phyloP scores from a whole-genome alignment of 1,284 basidiomycete species.

The Rhodotorula glutinis region DNA sequence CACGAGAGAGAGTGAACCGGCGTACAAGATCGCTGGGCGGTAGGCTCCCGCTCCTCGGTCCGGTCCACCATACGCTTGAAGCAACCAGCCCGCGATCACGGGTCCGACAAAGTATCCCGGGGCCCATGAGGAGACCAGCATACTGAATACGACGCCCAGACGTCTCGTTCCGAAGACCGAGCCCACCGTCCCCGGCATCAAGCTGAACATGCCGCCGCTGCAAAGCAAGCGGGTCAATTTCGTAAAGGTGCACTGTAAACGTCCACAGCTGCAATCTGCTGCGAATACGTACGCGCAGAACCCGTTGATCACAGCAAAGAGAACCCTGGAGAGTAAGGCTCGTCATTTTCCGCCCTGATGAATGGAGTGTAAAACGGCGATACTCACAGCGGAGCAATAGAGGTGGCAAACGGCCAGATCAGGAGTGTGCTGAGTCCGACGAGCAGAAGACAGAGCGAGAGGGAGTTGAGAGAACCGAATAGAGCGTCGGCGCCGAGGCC shows the following conservation, averaged over 20 bases:
- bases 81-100: constrained; percentile 21
- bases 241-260: no score
- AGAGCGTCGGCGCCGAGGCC: constrained; percentile 24
- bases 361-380: rapidly evolving
- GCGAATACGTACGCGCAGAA: constrained; percentile 11
- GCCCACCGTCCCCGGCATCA: constrained; percentile 25
- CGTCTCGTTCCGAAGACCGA: constrained; percentile 21
- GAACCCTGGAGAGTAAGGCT: background rate
- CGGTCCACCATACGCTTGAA: constrained; percentile 25
- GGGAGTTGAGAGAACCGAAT: constrained; percentile 30
- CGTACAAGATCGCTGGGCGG: constrained; percentile 30
- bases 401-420: constrained; percentile 28
- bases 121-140: constrained; percentile 7
- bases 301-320: constrained; percentile 31
- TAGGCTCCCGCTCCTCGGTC: constrained; percentile 17
- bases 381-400: constrained; percentile 16
- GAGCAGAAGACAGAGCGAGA: constrained; percentile 20
- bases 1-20: constrained; percentile 43
- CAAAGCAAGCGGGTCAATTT: background rate
- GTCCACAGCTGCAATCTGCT: no score
- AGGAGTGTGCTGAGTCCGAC: constrained; percentile 19
- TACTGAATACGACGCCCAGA: constrained; percentile 20
- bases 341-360: background rate
- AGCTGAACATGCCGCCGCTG: constrained; percentile 29
- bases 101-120: constrained; percentile 24